Evolutionary conservation across 768 basidiomycete genomes (phyloP).

Genomic region (Cytidiella melzeri): DNA sequence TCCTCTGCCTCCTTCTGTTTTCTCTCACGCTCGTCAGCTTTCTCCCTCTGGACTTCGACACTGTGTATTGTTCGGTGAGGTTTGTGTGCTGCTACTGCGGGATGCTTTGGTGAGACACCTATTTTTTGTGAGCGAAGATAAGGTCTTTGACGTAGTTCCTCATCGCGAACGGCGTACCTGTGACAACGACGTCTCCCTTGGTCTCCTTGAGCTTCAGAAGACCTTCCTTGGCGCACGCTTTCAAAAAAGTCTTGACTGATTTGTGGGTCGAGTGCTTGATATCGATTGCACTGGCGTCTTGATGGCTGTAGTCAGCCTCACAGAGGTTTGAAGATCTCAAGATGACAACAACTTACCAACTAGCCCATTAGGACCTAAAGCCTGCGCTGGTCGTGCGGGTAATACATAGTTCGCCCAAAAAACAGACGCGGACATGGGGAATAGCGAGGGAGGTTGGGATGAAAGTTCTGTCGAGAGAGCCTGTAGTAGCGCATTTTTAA

Average conservation of each 20-base stretch:
- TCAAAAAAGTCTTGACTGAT: slow-evolving; percentile 77
- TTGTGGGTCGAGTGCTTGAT: slow-evolving; percentile 80
- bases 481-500: slow-evolving; percentile 61
- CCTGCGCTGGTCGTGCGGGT: slow-evolving; percentile 72
- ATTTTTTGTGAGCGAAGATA: slow-evolving; percentile 5
- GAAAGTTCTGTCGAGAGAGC: slow-evolving; percentile 48
- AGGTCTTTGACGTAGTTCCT: neutral
- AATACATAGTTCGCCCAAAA: slow-evolving; percentile 76
- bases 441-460: slow-evolving; percentile 42
- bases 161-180: slow-evolving; percentile 13
- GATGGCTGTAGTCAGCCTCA: no score
- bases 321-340: no score
- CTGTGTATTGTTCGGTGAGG: slow-evolving; percentile 59
- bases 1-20: slow-evolving; percentile 40
- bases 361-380: slow-evolving; percentile 20
- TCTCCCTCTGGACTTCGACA: slow-evolving; percentile 56
- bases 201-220: slow-evolving; percentile 67
- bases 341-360: slow-evolving; percentile 13
- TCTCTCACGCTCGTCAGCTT: slow-evolving; percentile 49
- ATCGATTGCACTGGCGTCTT: slow-evolving; percentile 41
- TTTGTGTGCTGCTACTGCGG: slow-evolving; percentile 46
- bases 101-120: slow-evolving; percentile 50
- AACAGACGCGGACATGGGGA: slow-evolving; percentile 71
- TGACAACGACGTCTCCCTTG: slow-evolving; percentile 43
- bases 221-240: slow-evolving; percentile 64